Evolutionary conservation across 495 filamentous ascomycete species (phyloP), one percentile per base, ranked within the genome.

Genomic region (Penicillium nucicola): DNA sequence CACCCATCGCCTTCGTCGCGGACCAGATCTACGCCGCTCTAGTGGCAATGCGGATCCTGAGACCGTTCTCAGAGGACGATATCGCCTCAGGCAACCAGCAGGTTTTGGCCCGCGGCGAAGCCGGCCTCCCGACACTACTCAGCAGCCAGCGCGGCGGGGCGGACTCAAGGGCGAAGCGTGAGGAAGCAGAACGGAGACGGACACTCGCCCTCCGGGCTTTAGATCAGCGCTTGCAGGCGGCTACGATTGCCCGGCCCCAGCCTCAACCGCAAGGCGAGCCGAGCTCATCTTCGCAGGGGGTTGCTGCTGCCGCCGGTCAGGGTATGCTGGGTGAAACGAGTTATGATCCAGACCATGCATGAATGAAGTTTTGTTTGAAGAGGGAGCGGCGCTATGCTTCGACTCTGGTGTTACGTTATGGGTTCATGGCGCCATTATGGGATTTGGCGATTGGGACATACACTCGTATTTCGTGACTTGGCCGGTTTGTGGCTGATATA

Each of bases 101-200:
- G 53, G 85, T 82, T 50, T 80, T 77, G 53, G 85, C 75, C 50
- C 75, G 72, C 69, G 88, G 71, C 57, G 90, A 81, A 77, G 90
- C 74, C 10, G 83, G 81, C 23, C 69, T 89, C 35, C 84, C 84
- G 4, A 81, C 72, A 38, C 61, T 88, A 14, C 75, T 87, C 45
- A 80, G 72, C 59, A 72, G 63, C 18, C 58, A 61, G 11, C 56
- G 66, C 11, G 69, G 69, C 10, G 75, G 68, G 11, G 38, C 38
- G 13, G 56, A 69, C 10, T 64, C 68, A 5, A 56, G 71, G 43
- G 74, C 74, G 14, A 81, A 84, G 39, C 82, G 92, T 48, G 95
- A 93, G 42, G 93, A 98, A 66, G 90, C 93, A 1, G 93, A 98
- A 74, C 74, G 93, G 48, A 81, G 93, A 65, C 79, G 93, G 55